These are phyloP conservation scores for Leccinum disarticulatum DNA, from an alignment of 768 basidiomycete genomes.

Conservation along the genomic window DNA sequence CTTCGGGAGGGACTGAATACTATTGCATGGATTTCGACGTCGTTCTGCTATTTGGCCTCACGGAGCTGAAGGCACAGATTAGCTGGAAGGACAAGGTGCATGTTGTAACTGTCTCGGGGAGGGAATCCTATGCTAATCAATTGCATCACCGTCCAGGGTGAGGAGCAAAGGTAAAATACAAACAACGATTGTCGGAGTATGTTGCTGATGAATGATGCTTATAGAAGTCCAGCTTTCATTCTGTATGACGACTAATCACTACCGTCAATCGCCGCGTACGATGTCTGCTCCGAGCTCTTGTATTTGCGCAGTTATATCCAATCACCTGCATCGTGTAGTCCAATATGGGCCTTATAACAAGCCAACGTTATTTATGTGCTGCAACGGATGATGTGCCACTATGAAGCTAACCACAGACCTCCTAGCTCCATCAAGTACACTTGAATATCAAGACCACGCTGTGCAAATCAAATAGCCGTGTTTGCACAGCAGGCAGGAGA, in stretches of 20 bases:
- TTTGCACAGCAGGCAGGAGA: neutral
- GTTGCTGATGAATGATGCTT: neutral
- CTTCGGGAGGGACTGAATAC: constrained; percentile 2
- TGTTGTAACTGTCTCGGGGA: neutral
- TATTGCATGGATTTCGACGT: constrained; percentile 32
- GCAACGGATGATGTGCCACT: neutral
- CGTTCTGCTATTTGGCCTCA: constrained; percentile 41
- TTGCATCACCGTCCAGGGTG: constrained; percentile 9
- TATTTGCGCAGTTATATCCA: neutral
- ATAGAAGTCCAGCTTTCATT: constrained; percentile 23
- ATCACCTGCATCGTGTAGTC: neutral
- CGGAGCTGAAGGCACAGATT: constrained; percentile 47
- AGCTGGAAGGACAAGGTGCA: constrained; percentile 37
- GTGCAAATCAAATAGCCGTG: neutral
- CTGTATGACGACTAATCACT: constrained; percentile 20
- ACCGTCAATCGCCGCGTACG: neutral
- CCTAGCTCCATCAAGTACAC: neutral
- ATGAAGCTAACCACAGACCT: neutral
- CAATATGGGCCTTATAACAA: neutral
- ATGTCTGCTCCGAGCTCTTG: neutral
- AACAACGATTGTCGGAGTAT: neutral
- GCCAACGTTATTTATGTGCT: neutral
- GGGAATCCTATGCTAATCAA: no score
- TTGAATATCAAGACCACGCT: neutral
- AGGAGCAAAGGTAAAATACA: constrained; percentile 13